Evolutionary conservation across 1,284 basidiomycete species (phyloP).

Genomic region (Amylostereum chailletii): DNA sequence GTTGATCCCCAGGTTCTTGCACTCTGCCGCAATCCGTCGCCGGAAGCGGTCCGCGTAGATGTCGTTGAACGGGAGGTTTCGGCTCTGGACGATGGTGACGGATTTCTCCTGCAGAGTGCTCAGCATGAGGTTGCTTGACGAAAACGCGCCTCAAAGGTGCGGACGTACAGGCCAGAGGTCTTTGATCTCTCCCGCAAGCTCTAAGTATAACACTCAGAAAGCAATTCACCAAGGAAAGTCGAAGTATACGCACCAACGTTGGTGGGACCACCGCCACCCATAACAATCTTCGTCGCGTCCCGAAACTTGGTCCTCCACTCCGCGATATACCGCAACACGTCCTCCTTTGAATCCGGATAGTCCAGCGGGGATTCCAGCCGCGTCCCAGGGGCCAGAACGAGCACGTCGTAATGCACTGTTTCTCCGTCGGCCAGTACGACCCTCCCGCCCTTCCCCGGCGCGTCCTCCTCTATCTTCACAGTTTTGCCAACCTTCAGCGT

Average conservation of each 20-base stretch:
- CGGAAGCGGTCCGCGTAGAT: slow-evolving; percentile 50
- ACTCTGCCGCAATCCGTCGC: slow-evolving; percentile 29
- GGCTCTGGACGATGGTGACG: slow-evolving; percentile 56
- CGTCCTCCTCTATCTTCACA: slow-evolving; percentile 30
- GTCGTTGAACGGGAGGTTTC: slow-evolving; percentile 40
- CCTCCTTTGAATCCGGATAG: slow-evolving; percentile 27
- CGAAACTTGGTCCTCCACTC: slow-evolving; percentile 36
- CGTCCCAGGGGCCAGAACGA: slow-evolving; percentile 50
- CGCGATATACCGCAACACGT: slow-evolving; percentile 20
- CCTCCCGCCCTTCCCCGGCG: slow-evolving; percentile 27
- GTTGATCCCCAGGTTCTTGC: slow-evolving; percentile 34
- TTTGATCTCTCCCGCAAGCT: slow-evolving; percentile 51
- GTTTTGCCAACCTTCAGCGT: slow-evolving; percentile 36
- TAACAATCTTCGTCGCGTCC: slow-evolving; percentile 38
- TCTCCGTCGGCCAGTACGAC: slow-evolving; percentile 41
- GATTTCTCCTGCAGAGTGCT: neutral
- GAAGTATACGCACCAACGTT: slow-evolving; percentile 37
- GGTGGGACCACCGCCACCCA: slow-evolving; percentile 55
- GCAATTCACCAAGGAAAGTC: neutral
- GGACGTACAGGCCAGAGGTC: slow-evolving; percentile 37
- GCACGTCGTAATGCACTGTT: slow-evolving; percentile 35
- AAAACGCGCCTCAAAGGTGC: neutral
- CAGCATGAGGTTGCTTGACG: neutral
- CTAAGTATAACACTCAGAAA: slow-evolving; percentile 19
- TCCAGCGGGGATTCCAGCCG: slow-evolving; percentile 39